Conservation (phyloP, 441 rosid species). For the Melastoma candidum region DNA sequence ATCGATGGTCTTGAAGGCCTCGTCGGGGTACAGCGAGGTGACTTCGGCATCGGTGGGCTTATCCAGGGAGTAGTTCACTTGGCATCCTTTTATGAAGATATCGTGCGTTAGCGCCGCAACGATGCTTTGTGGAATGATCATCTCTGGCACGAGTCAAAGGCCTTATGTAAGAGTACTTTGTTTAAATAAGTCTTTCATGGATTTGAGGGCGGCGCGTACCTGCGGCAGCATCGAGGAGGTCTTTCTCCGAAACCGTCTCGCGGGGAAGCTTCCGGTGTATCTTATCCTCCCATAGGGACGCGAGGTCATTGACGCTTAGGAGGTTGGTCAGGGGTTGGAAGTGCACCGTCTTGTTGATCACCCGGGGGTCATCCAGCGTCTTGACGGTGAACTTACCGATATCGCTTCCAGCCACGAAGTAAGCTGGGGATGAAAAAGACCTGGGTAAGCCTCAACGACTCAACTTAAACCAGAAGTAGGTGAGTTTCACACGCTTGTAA, state of each 20-base stretch:
- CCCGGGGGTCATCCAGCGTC: not conserved
- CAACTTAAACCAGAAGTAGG: not conserved
- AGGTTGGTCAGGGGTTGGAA: conserved; percentile 9
- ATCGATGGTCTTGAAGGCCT: not conserved
- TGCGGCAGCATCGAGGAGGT: conserved; percentile 8
- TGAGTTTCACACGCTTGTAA: too few relatives aligned
- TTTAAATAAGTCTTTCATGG: not conserved
- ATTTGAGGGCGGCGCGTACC: not conserved
- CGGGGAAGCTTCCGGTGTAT: conserved; percentile 8
- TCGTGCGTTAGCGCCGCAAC: too few relatives aligned
- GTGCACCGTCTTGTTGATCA: conserved; percentile 11
- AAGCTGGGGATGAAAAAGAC: not conserved
- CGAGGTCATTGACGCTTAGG: conserved; percentile 13
- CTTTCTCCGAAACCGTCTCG: conserved; percentile 4
- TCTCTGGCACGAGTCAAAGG: conserved; percentile 1
- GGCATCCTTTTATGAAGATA: too few relatives aligned
- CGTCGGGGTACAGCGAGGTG: conserved; percentile 5
- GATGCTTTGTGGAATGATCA: not conserved
- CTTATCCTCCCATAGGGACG: conserved; percentile 9
- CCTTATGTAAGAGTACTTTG: too few relatives aligned
- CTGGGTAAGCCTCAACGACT: not conserved
- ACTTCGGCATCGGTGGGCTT: too few relatives aligned
- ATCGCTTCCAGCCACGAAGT: conserved; percentile 5
- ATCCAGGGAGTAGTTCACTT: too few relatives aligned
- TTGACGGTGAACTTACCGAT: conserved; percentile 10